Evolutionary conservation across 805 yeast genomes (phyloP).

Genomic region (Candida schatavii): DNA sequence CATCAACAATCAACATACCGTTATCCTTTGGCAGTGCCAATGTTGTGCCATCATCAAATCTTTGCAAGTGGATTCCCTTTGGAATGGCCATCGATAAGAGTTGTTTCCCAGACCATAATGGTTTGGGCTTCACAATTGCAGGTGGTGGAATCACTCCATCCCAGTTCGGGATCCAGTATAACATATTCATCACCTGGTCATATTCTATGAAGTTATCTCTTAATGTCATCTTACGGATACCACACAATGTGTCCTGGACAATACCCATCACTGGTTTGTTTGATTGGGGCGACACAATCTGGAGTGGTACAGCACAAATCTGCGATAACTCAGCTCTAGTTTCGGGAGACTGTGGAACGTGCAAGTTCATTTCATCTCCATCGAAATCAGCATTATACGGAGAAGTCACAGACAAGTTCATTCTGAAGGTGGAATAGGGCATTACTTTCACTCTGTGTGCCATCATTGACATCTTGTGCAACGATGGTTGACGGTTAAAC

Average conservation of each 20-base stretch:
- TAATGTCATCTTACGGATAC: slow-evolving; percentile 91
- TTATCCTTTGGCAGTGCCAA: slow-evolving; percentile 83
- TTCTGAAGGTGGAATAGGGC: slow-evolving; percentile 97
- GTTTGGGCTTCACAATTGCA: slow-evolving; percentile 89
- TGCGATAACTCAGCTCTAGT: slow-evolving; percentile 95
- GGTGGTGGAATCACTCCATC: slow-evolving; percentile 98
- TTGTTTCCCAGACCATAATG: slow-evolving; percentile 98
- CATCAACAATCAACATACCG: slow-evolving; percentile 94
- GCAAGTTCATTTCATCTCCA: slow-evolving; percentile 99
- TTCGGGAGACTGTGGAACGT: slow-evolving; percentile 97
- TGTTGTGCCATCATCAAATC: slow-evolving; percentile 89
- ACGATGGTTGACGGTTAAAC: slow-evolving; percentile 98
- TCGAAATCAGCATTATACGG: slow-evolving; percentile 99
- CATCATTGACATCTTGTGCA: slow-evolving; percentile 99
- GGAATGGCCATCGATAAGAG: slow-evolving; percentile 90
- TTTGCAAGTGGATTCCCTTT: slow-evolving; percentile 88
- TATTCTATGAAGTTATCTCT: slow-evolving; percentile 86
- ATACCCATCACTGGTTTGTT: slow-evolving; percentile 99
- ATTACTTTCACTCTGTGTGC: slow-evolving; percentile 97
- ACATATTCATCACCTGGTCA: slow-evolving; percentile 93
- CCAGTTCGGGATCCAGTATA: slow-evolving; percentile 98
- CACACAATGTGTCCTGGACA: slow-evolving; percentile 98
- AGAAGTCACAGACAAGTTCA: slow-evolving; percentile 94
- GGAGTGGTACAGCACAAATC: slow-evolving; percentile 95
- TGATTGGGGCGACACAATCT: slow-evolving; percentile 97